Evolutionary conservation across 768 basidiomycete genomes (phyloP).

Genomic region (Jaapia argillacea): DNA sequence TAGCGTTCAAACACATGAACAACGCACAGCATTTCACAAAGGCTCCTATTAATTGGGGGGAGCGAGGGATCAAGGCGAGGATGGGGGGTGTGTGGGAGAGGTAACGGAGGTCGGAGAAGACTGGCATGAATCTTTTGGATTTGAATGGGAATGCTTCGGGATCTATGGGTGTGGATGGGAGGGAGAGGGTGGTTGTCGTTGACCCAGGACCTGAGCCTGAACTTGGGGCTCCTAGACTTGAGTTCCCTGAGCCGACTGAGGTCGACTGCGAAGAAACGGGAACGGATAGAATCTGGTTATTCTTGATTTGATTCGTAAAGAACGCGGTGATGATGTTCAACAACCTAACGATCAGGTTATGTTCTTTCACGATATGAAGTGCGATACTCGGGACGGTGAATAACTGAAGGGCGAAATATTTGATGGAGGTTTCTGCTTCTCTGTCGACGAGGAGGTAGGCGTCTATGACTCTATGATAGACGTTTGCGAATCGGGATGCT

Average conservation of each 20-base stretch:
- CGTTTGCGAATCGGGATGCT: constrained; percentile 79
- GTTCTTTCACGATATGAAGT: constrained; percentile 62
- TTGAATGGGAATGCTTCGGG: constrained; percentile 85
- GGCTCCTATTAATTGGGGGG: constrained; percentile 54
- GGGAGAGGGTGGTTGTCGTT: too few species aligned
- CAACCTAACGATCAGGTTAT: constrained; percentile 65
- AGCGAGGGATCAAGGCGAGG: constrained; percentile 65
- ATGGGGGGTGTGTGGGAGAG: constrained; percentile 75
- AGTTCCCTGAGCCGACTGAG: background rate
- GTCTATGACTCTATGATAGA: constrained; percentile 83
- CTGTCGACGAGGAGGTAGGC: constrained; percentile 88
- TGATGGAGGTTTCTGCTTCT: constrained; percentile 91
- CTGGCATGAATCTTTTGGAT: constrained; percentile 91
- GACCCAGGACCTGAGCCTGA: too few species aligned
- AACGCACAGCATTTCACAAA: constrained; percentile 75
- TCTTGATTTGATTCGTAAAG: constrained; percentile 83
- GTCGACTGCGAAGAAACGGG: constrained; percentile 10
- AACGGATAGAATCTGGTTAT: constrained; percentile 50
- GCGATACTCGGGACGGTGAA: constrained; percentile 89
- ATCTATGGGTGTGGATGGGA: too few species aligned
- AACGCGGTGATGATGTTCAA: constrained; percentile 82
- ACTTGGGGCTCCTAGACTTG: constrained; percentile 15
- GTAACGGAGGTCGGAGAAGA: constrained; percentile 86
- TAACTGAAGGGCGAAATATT: constrained; percentile 86
- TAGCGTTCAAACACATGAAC: constrained; percentile 92